Conservation (phyloP, 257 asterid species). For the Phtheirospermum japonicum region DNA sequence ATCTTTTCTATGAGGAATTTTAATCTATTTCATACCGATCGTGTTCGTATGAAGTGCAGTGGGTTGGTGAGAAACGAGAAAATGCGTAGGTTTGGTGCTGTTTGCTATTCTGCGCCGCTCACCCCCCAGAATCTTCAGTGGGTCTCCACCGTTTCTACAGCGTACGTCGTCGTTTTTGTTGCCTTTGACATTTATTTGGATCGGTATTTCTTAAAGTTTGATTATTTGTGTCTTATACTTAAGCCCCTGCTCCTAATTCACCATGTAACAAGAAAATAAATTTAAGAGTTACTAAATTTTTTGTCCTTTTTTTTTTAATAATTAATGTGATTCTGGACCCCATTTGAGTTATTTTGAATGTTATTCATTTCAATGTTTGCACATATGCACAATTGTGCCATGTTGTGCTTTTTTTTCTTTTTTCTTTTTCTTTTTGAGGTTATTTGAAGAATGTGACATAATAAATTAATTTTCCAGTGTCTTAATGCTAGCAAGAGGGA, state of each 20-base stretch:
- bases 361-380: background rate
- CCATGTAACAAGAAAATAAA: background rate
- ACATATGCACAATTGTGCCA: background rate
- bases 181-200: background rate
- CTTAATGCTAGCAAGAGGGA: slow-evolving; percentile 76
- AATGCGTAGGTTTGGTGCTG: slow-evolving; percentile 43
- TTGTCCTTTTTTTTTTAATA: too few species aligned
- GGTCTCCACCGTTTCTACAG: slow-evolving; percentile 60
- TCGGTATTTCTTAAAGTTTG: background rate
- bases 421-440: too few species aligned
- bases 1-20: background rate
- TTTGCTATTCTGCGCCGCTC: slow-evolving; percentile 60
- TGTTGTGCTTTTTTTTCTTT: background rate
- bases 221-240: background rate
- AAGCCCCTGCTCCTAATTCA: background rate
- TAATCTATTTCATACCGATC: slow-evolving; percentile 13
- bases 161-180: slow-evolving; percentile 39
- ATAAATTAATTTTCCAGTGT: slow-evolving; percentile 42
- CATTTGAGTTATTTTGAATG: background rate
- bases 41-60: slow-evolving; percentile 37
- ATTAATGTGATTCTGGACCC: background rate
- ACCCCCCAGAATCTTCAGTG: slow-evolving; percentile 63
- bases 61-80: slow-evolving; percentile 36
- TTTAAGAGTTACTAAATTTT: too few species aligned
- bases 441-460: background rate